Evolutionary conservation across 2,329 filamentous ascomycete species (phyloP).

Genomic region (Coniochaeta hoffmannii): DNA sequence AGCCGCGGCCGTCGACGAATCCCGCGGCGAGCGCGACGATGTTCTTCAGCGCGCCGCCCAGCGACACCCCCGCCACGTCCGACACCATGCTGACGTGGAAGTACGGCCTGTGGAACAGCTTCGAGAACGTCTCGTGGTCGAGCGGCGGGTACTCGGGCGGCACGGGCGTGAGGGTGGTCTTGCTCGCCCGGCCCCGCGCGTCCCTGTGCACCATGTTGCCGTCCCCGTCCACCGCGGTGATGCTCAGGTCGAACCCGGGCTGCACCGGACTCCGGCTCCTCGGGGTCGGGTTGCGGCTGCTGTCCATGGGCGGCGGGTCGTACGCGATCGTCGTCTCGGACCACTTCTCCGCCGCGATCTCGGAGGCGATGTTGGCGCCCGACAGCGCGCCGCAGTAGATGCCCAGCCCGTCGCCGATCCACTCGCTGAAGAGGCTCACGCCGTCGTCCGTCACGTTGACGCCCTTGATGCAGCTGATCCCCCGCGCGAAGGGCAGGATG

Average conservation of each 20-base stretch:
- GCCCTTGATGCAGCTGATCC: slow-evolving; percentile 97
- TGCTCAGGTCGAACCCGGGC: slow-evolving; percentile 43
- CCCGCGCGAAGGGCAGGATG: slow-evolving; percentile 84
- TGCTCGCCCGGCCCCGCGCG: slow-evolving; percentile 57
- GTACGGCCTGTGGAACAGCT: slow-evolving; percentile 90
- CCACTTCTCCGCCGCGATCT: slow-evolving; percentile 93
- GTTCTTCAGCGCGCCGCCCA: slow-evolving; percentile 94
- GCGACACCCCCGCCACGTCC: slow-evolving; percentile 94
- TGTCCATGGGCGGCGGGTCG: slow-evolving; percentile 80
- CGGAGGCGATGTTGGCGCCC: slow-evolving; percentile 91
- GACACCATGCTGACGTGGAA: slow-evolving; percentile 93
- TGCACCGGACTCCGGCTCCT: slow-evolving; percentile 35
- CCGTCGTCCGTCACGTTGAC: slow-evolving; percentile 85
- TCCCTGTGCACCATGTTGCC: slow-evolving; percentile 59
- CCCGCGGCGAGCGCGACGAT: slow-evolving; percentile 90
- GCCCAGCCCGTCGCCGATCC: slow-evolving; percentile 80
- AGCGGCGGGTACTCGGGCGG: slow-evolving; percentile 79
- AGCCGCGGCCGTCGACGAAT: slow-evolving; percentile 90
- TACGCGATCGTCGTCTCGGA: slow-evolving; percentile 97
- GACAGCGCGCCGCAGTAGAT: slow-evolving; percentile 97
- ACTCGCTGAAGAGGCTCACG: slow-evolving; percentile 87
- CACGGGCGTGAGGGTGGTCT: slow-evolving; percentile 65
- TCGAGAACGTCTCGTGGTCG: slow-evolving; percentile 74
- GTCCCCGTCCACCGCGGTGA: slow-evolving; percentile 33
- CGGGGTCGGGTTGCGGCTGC: slow-evolving; percentile 63